Conservation (phyloP, 768 basidiomycete genomes). For the Vararia minispora region DNA sequence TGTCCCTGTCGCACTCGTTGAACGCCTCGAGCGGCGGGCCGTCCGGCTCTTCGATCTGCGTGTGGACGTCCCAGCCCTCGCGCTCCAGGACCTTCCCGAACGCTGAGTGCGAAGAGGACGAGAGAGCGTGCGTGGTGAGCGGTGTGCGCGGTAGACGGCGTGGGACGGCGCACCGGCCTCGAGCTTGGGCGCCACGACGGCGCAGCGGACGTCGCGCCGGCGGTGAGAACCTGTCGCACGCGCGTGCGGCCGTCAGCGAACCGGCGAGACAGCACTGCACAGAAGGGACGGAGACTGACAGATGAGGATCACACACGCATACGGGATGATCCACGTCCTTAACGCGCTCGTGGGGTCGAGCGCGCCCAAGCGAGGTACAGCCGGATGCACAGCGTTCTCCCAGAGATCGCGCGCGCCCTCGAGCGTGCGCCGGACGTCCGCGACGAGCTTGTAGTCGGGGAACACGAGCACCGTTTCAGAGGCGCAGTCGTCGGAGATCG, state of each 20-base stretch:
- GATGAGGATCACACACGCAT: slow-evolving; percentile 79
- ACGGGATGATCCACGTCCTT: slow-evolving; percentile 76
- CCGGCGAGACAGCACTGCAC: neutral
- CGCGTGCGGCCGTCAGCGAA: slow-evolving; percentile 2
- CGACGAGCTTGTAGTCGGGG: slow-evolving; percentile 83
- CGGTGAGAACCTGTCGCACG: slow-evolving; percentile 73
- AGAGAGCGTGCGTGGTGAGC: slow-evolving; percentile 16
- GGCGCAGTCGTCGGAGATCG: slow-evolving; percentile 51
- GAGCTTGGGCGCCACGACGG: slow-evolving; percentile 76
- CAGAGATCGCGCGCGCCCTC: slow-evolving; percentile 65
- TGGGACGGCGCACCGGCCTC: slow-evolving; percentile 44
- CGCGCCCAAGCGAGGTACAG: slow-evolving; percentile 35
- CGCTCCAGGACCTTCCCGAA: slow-evolving; percentile 51
- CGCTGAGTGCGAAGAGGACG: slow-evolving; percentile 28
- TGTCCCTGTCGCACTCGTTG: slow-evolving; percentile 36
- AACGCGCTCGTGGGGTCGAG: slow-evolving; percentile 34
- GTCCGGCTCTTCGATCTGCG: slow-evolving; percentile 52
- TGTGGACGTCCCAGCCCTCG: slow-evolving; percentile 68
- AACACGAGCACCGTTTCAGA: slow-evolving; percentile 78
- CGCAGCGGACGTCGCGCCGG: slow-evolving; percentile 84
- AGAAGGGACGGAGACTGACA: slow-evolving; percentile 41
- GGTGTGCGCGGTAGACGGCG: slow-evolving; percentile 3
- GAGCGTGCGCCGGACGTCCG: slow-evolving; percentile 51
- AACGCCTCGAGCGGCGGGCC: slow-evolving; percentile 52
- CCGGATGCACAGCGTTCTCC: slow-evolving; percentile 50